A percentile compares a stretch with the other conserved stretches of the same genome.
Conservation (phyloP, 2,329 filamentous ascomycete species). For the Botrytis paeoniae region DNA sequence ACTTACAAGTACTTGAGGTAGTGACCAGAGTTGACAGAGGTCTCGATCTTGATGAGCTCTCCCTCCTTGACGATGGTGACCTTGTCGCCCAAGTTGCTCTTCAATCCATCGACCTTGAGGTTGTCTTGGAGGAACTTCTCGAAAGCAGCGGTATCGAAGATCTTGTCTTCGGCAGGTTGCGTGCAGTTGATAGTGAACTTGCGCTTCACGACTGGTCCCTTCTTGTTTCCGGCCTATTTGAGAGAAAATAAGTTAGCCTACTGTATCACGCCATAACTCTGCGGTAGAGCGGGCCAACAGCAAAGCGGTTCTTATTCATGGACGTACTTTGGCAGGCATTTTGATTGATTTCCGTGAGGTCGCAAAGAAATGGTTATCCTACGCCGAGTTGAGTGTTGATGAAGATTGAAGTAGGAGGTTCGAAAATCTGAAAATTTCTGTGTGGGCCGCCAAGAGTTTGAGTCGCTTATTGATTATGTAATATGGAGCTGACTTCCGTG, state of each 20-base stretch:
- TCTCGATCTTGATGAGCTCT: conserved; percentile 94
- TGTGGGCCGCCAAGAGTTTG: conserved; percentile 32
- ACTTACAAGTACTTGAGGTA: conserved; percentile 99
- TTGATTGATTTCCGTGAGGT: conserved; percentile 44
- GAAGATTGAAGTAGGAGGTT: conserved; percentile 6
- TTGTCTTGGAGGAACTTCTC: conserved; percentile 99
- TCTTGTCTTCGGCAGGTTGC: conserved; percentile 98
- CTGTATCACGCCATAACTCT: conserved; percentile 67
- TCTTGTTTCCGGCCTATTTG: conserved; percentile 58
- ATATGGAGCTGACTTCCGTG: background rate
- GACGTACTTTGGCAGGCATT: conserved; percentile 95
- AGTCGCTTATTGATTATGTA: background rate
- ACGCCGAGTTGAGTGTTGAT: conserved; percentile 39
- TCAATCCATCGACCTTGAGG: conserved; percentile 99
- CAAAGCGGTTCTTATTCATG: conserved; percentile 69
- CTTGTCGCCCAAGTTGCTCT: conserved; percentile 94
- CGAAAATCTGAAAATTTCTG: conserved; percentile 18
- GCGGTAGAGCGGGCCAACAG: conserved; percentile 67
- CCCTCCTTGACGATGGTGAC: conserved; percentile 86
- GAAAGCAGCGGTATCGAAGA: conserved; percentile 98
- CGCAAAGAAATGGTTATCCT: conserved; percentile 69
- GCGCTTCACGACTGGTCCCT: conserved; percentile 29
- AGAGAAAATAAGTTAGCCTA: conserved; percentile 77
- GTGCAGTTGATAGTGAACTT: conserved; percentile 96
- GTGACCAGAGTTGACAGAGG: conserved; percentile 95